Base-by-base conservation (phyloP, 176 grass and related monocot genomes). In the Oryza brachyantha region DNA sequence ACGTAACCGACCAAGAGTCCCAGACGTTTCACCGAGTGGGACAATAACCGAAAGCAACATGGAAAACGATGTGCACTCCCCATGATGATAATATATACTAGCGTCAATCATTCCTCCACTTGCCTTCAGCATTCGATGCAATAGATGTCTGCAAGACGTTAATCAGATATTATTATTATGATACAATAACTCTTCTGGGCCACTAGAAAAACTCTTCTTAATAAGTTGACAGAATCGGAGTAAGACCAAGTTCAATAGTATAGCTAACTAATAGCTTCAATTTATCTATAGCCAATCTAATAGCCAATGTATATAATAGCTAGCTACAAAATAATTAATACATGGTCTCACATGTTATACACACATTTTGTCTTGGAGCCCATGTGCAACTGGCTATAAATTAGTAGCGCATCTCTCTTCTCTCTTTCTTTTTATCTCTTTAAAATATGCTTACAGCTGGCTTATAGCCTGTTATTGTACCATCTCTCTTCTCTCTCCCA, bases 21-120 rank as follows among this genome's bases (percentile, higher is more conserved):
- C 43, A 62, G 65, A 71, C 65, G 74, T 31, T 2, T 84, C 83
- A 12, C 14, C 14, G 55, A 78, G 41, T 62, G 65, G 10, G 50
- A 84, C 72, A 28, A 11, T 34, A 76, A 76, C 36, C 2, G 64
- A 77, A 68, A 69, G 40, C 29, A 63, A 38, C 29, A 29, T 38
- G 73, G 64, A 61, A 69, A 35, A 29, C 36, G 73, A 52, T 19
- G 29, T 50, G 31, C 28, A 31, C 22, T 36, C 2, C 2, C 16
- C 9, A 12, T 41, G 16, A 38, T 29, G 82, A 63, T 77, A 77
- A 77, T 13, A 9, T 77, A 24, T 29, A 29, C 21, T 36, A 64
- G 39, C 34, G 13, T 17, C 24, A 72, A 79, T 72, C 5, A 55
- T 84, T n/a, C 17, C 14, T 4, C 65, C 55, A 38, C 29, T 77